phyloP scores from a whole-genome alignment of 73 alveolate genomes.

The Blepharisma stoltei region DNA sequence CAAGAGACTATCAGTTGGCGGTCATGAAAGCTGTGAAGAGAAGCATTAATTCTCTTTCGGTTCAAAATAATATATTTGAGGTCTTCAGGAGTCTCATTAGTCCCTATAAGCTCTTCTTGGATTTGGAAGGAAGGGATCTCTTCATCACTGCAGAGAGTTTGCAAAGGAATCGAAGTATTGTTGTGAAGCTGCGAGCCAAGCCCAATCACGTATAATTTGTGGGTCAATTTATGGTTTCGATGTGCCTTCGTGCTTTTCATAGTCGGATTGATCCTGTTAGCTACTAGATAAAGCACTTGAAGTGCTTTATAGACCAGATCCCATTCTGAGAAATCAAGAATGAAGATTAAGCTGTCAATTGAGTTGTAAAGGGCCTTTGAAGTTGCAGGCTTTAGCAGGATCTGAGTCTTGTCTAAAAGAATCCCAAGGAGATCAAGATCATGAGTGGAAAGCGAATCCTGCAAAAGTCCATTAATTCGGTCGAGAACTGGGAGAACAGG shows the following conservation, averaged over 20 bases:
- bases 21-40: neutral
- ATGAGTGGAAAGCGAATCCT: neutral
- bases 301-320: constrained; percentile 7
- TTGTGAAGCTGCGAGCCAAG: constrained; percentile 24
- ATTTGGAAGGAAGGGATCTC: neutral
- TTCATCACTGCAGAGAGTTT: neutral
- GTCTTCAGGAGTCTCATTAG: constrained; percentile 11
- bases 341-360: neutral
- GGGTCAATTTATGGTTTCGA: constrained; percentile 18
- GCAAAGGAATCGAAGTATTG: constrained; percentile 28
- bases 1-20: constrained; percentile 8
- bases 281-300: neutral
- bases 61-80: constrained; percentile 3
- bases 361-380: constrained; percentile 14
- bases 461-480: constrained; percentile 2
- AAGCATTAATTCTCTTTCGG: constrained; percentile 19
- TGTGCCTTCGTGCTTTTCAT: neutral
- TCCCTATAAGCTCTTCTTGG: constrained; percentile 10
- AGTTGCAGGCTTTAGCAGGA: neutral
- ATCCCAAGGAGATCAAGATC: neutral
- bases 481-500: neutral
- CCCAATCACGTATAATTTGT: constrained; percentile 26
- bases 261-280: neutral
- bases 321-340: constrained; percentile 27
- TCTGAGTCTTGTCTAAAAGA: neutral